Evolutionary conservation across 371 early-diverging fungal species (phyloP), one percentile per base, ranked within the genome.

Genomic region (Fennellomyces sp.): DNA sequence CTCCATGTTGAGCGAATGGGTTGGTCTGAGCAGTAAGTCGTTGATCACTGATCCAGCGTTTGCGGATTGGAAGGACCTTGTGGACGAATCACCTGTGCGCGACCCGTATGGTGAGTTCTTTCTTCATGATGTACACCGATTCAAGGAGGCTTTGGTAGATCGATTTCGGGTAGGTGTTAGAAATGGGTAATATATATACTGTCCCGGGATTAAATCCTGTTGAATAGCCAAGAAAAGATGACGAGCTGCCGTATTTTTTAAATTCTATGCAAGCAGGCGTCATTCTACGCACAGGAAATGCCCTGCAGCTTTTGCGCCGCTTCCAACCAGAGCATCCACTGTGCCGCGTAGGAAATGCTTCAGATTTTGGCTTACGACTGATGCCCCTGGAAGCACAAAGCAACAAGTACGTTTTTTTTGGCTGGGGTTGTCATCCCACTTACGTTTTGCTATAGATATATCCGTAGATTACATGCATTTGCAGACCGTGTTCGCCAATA

Each of bases 31-130:
- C 7, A 52, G 36, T n/a, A 54, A 35, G 10, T 11, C 13, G 0
- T 39, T 56, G 2, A 17, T 17, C 23, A 45, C 45, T 11, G 15
- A 31, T 26, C 28, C 65, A 3, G 56, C 56, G 7, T 25, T 55
- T 25, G 38, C 53, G 17, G 63, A 50, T 23, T 21, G 27, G 29
- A 50, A 45, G 26, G 42, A 29, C 12, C 17, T 59, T 17, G 25
- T 51, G 30, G 58, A 59, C 33, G 30, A 41, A n/a, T 28, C 45
- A 33, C 23, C 21, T 10, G 25, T 61, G 11, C 54, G 59, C 10
- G 84, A 83, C 19, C 79, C 76, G 2, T 82, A 77, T 29, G 50
- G 38, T 0, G 84, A 84, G 51, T 82, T 82, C 35, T 84, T 84
- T 61, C 67, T 83, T 1, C 50, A 36, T 8, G 49, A 45, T 45